These are phyloP conservation scores for Selaginella tamariscina DNA, from an alignment of 75 land plant genomes.

Conservation along the genomic window DNA sequence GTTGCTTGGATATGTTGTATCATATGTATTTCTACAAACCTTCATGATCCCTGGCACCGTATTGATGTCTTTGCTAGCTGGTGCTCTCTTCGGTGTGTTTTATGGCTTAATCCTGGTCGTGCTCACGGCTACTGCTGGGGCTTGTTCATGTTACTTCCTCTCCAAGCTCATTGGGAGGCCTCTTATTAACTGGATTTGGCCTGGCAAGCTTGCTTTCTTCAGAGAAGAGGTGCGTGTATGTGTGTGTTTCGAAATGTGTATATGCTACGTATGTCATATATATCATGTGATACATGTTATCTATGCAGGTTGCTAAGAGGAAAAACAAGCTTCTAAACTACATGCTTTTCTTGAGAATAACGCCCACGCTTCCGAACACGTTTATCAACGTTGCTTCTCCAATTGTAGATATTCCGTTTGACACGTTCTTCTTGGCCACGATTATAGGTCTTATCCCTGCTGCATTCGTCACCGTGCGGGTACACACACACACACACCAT, in stretches of 20 bases:
- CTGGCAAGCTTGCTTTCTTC: slow-evolving; percentile 67
- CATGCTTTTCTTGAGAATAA: slow-evolving; percentile 87
- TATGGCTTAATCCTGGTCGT: slow-evolving; percentile 56
- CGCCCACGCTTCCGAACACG: slow-evolving; percentile 86
- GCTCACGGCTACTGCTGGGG: slow-evolving; percentile 71
- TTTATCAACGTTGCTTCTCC: slow-evolving; percentile 92
- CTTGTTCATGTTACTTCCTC: slow-evolving; percentile 77
- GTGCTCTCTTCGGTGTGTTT: slow-evolving; percentile 68
- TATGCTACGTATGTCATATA: too few relatives aligned
- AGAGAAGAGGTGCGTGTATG: slow-evolving; percentile 68
- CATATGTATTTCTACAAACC: slow-evolving; percentile 88
- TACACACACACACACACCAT: too few relatives aligned
- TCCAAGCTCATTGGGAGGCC: slow-evolving; percentile 75
- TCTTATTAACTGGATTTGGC: slow-evolving; percentile 55
- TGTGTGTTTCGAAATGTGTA: too few relatives aligned
- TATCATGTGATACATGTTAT: background rate
- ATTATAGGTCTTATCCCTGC: slow-evolving; percentile 79
- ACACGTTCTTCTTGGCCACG: slow-evolving; percentile 73
- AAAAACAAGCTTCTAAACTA: slow-evolving; percentile 60
- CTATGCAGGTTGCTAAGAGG: slow-evolving; percentile 64
- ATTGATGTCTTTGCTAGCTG: slow-evolving; percentile 80
- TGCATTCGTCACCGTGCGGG: slow-evolving; percentile 76
- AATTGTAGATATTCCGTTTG: slow-evolving; percentile 84
- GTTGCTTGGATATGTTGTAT: slow-evolving; percentile 62
- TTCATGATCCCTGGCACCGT: slow-evolving; percentile 93